phyloP scores from a whole-genome alignment of 805 yeast genomes.

The Candida ipomoeae region DNA sequence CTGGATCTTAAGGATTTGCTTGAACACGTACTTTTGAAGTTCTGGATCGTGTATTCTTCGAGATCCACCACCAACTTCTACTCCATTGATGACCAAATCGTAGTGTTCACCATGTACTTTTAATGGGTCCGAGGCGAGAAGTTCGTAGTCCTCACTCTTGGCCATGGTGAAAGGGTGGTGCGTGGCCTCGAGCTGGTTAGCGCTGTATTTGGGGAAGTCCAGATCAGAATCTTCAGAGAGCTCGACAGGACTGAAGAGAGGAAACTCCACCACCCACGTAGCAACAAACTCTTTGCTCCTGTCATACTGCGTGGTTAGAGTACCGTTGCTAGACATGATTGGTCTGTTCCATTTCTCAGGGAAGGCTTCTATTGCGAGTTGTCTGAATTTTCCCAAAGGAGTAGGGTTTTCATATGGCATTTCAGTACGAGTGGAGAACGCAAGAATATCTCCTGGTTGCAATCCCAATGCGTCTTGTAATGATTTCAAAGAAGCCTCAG shows the following conservation, averaged over 20 bases:
- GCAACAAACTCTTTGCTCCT: constrained; percentile 48
- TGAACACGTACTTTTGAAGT: constrained; percentile 70
- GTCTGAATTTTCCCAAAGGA: constrained; percentile 84
- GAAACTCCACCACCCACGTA: constrained; percentile 89
- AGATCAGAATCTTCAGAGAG: constrained; percentile 12
- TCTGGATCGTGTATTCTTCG: constrained; percentile 86
- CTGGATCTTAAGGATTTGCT: constrained; percentile 54
- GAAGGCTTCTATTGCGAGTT: constrained; percentile 55
- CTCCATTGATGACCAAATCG: constrained; percentile 90
- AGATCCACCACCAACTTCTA: constrained; percentile 96
- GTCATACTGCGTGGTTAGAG: constrained; percentile 12
- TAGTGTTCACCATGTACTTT: constrained; percentile 84
- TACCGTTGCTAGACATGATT: constrained; percentile 18
- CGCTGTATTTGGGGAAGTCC: constrained; percentile 62
- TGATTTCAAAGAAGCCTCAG: constrained; percentile 14
- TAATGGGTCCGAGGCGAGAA: constrained; percentile 52
- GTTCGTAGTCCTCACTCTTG: constrained; percentile 59
- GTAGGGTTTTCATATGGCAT: constrained; percentile 89
- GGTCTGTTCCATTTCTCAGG: constrained; percentile 51
- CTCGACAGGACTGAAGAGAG: constrained; percentile 79
- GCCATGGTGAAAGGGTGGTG: constrained; percentile 99
- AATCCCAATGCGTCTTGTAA: constrained; percentile 35
- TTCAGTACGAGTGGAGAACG: constrained; percentile 68
- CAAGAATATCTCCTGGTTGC: constrained; percentile 67
- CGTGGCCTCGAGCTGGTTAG: constrained; percentile 53